Percentiles rank a stretch among this genome's conserved stretches.
Conservation (phyloP, 2,329 filamentous ascomycete genomes). For the Scedosporium aurantiacum region DNA sequence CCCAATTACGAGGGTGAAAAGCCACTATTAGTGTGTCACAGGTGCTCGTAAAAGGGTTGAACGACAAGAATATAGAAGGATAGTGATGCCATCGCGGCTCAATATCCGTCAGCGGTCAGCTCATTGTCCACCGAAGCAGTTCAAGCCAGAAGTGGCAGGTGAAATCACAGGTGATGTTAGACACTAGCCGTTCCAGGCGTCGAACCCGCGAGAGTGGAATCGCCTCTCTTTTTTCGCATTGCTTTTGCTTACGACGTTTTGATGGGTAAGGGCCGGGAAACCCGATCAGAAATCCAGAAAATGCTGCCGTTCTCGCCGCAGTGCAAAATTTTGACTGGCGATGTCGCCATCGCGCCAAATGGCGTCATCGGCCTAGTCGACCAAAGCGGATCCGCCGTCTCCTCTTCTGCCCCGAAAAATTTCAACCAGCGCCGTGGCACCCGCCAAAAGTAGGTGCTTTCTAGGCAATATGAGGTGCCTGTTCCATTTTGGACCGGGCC, state of each 20-base stretch:
- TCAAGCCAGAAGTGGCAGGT: background rate
- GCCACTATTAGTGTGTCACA: too few species aligned
- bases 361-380: background rate
- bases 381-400: background rate
- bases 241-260: too few species aligned
- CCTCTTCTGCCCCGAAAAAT: background rate
- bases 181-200: background rate
- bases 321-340: background rate
- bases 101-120: background rate
- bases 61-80: too few species aligned
- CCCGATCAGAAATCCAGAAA: too few species aligned
- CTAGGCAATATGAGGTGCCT: background rate
- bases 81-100: background rate
- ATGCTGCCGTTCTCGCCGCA: background rate
- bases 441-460: background rate
- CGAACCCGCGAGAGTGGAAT: background rate
- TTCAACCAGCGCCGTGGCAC: background rate
- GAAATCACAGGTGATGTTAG: background rate
- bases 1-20: too few species aligned
- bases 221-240: background rate
- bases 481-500: background rate
- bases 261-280: too few species aligned
- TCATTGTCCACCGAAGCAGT: background rate
- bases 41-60: too few species aligned
- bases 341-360: background rate